Evolutionary conservation across 306 rosid genomes (phyloP).

Genomic region (Gillenia trifoliata): DNA sequence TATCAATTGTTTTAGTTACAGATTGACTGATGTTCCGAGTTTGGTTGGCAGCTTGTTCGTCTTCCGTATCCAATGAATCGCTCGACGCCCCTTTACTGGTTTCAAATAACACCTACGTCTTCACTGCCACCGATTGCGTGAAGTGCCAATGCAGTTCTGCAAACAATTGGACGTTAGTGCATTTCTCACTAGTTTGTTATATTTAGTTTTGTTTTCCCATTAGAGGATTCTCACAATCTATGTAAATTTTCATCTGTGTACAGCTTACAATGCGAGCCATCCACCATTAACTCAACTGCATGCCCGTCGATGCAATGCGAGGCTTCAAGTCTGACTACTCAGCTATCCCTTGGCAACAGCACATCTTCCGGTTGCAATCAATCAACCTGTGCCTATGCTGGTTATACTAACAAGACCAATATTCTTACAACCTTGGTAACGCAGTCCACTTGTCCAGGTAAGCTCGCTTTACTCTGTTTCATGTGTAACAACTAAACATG

Average conservation of each 20-base stretch:
- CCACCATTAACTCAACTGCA: conserved; percentile 24
- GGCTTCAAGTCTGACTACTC: not conserved
- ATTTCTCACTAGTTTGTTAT: not conserved
- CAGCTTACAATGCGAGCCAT: conserved; percentile 65
- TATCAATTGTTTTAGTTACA: not conserved
- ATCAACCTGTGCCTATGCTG: conserved; percentile 57
- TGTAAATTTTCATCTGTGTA: not conserved
- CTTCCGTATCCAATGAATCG: conserved; percentile 35
- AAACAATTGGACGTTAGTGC: conserved; percentile 41
- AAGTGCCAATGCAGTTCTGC: conserved; percentile 53
- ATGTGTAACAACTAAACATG: too few species aligned
- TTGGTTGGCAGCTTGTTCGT: conserved; percentile 55
- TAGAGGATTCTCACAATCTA: not conserved
- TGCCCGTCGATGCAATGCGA: conserved; percentile 56
- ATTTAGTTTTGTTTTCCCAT: not conserved
- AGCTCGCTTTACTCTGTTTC: not conserved
- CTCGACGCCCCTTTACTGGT: conserved; percentile 56
- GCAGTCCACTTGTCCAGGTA: conserved; percentile 57
- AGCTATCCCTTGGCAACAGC: conserved; percentile 35
- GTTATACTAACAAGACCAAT: conserved; percentile 29
- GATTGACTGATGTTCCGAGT: not conserved
- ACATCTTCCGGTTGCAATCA: conserved; percentile 34
- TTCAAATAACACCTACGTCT: conserved; percentile 37
- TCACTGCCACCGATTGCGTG: conserved; percentile 66
- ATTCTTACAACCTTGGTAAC: conserved; percentile 33